Base-by-base conservation (phyloP, 148 eudicot genomes). In the Polygonum aviculare region DNA sequence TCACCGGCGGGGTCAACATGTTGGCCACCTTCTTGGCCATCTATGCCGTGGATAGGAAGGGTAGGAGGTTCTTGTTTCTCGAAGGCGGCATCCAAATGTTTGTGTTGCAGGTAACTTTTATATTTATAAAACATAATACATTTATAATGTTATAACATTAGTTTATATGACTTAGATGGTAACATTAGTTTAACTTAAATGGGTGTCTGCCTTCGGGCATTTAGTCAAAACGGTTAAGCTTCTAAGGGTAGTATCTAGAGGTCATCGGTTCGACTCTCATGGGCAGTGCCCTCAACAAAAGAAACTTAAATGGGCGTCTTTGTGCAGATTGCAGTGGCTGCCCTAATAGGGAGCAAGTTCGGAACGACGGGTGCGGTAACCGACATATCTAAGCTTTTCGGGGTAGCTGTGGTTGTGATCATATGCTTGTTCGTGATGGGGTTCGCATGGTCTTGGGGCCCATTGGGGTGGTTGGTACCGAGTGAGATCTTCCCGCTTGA, bases 391-490 rank as follows among this genome's bases (percentile, higher is more conserved):
- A 81, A 87, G 74, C 84, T 90, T 91, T 92, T 88, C 52, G 97
- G 92, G 0, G 79, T 84, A 3, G 85, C 86, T 18, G 97, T 92
- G 45, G 97, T 92, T 12, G 83, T 87, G 35, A 88, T 92, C 84
- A 92, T 92, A 22, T 92, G 97, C 82, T 73, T 92, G 45, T 88
- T 87, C 36, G 97, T 92, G 2, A 75, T 91, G 0, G 97, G 90
- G 7, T 92, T 92, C 65, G 94, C 97, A 0, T 90, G 97, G 97
- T 92, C 97, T 38, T 92, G 97, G 94, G 97, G 97, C 0, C 97
- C 97, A 0, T 85, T 92, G 0, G 94, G 94, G 0, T 92, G 97
- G 94, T 73, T 92, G 10, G 94, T 92, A 0, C 97, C 97, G 1
- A 87, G 91, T 59, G 97, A 92, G 80, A 88, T 92, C 47, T 92